phyloP scores from a whole-genome alignment of 108 stramenopile genomes.

The Cafeteria roenbergensis region DNA sequence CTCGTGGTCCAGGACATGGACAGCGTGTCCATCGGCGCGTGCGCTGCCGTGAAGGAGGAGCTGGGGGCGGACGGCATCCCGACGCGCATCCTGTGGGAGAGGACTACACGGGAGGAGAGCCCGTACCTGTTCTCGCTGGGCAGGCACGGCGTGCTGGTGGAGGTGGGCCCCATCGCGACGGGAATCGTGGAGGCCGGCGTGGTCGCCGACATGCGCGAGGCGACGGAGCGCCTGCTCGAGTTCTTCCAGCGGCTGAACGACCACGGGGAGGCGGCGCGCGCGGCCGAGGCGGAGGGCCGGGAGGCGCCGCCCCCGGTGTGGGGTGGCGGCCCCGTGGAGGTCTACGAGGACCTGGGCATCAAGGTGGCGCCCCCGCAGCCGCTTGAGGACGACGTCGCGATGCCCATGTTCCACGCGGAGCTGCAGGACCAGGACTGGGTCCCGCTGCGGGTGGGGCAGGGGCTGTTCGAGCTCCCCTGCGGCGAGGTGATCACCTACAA shows the following conservation, averaged over 20 bases:
- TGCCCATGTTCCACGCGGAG: slow-evolving; percentile 43
- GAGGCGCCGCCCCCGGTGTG: too few species aligned
- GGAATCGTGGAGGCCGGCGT: slow-evolving; percentile 61
- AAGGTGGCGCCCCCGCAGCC: slow-evolving; percentile 61
- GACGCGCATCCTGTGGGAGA: not conserved
- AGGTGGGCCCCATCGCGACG: slow-evolving; percentile 62
- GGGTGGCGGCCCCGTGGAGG: too few species aligned
- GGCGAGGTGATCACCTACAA: slow-evolving; percentile 53
- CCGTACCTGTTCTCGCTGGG: slow-evolving; percentile 53
- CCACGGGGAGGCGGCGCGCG: slow-evolving; percentile 20
- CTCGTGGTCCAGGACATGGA: slow-evolving; percentile 59
- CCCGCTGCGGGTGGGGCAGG: slow-evolving; percentile 46
- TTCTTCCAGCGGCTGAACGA: slow-evolving; percentile 43
- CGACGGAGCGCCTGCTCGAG: slow-evolving; percentile 45
- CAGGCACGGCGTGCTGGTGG: slow-evolving; percentile 54
- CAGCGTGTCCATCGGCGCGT: not conserved
- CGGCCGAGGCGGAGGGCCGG: too few species aligned
- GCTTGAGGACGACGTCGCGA: slow-evolving; percentile 42
- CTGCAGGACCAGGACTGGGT: slow-evolving; percentile 63
- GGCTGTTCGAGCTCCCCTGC: slow-evolving; percentile 52
- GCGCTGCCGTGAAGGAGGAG: not conserved
- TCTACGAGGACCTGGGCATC: slow-evolving; percentile 46
- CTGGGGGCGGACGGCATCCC: not conserved
- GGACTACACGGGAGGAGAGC: slow-evolving; percentile 33
- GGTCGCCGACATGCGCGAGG: slow-evolving; percentile 51